A percentile compares a stretch with the other conserved stretches of the same genome.
phyloP scores from a whole-genome alignment of 78 protist genomes.

The Dictyostelium brefeldianum region DNA sequence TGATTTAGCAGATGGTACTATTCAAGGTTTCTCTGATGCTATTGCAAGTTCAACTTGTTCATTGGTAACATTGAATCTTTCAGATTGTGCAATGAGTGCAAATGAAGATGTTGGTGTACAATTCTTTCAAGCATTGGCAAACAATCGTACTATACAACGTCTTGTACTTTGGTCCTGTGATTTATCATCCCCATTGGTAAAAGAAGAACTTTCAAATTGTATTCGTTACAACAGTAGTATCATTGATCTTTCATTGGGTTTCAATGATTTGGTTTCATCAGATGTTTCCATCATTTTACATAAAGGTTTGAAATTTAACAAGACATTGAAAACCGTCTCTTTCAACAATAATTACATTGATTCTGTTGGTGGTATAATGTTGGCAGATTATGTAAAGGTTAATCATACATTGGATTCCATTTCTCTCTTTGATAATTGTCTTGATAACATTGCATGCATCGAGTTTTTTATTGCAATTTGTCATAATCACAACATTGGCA shows the following conservation, averaged over 20 bases:
- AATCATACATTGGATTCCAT: conserved; percentile 11
- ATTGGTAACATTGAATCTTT: conserved; percentile 1
- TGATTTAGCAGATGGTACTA: conserved; percentile 24
- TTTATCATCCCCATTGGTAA: conserved; percentile 15
- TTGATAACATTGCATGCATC: conserved; percentile 38
- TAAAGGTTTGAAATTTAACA: conserved; percentile 55
- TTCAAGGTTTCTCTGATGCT: conserved; percentile 41
- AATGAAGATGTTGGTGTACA: conserved; percentile 32
- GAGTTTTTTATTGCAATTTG: conserved; percentile 30
- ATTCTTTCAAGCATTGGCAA: conserved; percentile 27
- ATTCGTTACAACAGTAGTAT: conserved; percentile 12
- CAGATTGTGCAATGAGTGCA: conserved; percentile 37
- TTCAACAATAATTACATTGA: conserved; percentile 70
- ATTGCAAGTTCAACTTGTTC: neutral
- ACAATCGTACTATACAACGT: conserved; percentile 5
- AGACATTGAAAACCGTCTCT: conserved; percentile 9
- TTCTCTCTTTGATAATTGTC: conserved; percentile 44
- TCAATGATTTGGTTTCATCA: conserved; percentile 37
- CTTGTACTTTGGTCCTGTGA: conserved; percentile 60
- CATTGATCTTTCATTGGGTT: conserved; percentile 57
- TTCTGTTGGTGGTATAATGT: conserved; percentile 36
- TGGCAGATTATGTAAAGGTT: conserved; percentile 31
- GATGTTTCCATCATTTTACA: conserved; percentile 23
- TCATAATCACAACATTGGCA: conserved; percentile 36
- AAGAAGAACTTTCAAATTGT: conserved; percentile 31